These are phyloP conservation scores for Epichloe gansuensis DNA, from an alignment of 2,329 filamentous ascomycete genomes.

Conservation along the genomic window DNA sequence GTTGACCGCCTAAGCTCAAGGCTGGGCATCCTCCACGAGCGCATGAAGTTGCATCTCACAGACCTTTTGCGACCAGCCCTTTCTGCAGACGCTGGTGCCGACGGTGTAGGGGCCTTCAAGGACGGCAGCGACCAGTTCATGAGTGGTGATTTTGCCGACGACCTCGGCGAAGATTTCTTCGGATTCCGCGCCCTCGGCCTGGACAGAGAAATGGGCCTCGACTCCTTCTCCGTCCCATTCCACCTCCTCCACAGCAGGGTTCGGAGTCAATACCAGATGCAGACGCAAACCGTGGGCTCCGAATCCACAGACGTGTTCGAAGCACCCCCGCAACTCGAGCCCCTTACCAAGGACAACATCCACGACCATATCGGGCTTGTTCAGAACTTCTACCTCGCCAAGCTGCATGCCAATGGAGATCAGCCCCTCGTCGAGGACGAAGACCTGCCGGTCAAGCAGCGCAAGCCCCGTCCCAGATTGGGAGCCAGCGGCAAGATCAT, in stretches of 20 bases:
- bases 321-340: conserved; percentile 55
- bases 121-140: conserved; percentile 96
- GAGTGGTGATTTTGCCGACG: conserved; percentile 91
- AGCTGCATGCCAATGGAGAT: conserved; percentile 69
- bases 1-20: conserved; percentile 75
- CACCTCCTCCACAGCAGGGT: conserved; percentile 89
- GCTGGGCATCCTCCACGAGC: conserved; percentile 74
- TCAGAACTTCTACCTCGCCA: conserved; percentile 81
- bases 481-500: conserved; percentile 73
- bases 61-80: conserved; percentile 87
- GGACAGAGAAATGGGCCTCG: conserved; percentile 78
- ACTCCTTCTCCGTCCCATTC: conserved; percentile 79
- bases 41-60: conserved; percentile 86
- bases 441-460: conserved; percentile 84
- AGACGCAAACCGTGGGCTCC: conserved; percentile 49
- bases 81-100: conserved; percentile 56
- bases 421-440: conserved; percentile 85
- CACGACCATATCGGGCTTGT: conserved; percentile 73
- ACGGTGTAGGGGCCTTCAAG: conserved; percentile 84
- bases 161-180: conserved; percentile 97
- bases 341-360: conserved; percentile 68
- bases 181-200: conserved; percentile 92
- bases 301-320: conserved; percentile 51
- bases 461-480: conserved; percentile 54
- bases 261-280: conserved; percentile 69